Evolutionary conservation across 148 eudicot species (phyloP).

Genomic region (Talinum fruticosum): DNA sequence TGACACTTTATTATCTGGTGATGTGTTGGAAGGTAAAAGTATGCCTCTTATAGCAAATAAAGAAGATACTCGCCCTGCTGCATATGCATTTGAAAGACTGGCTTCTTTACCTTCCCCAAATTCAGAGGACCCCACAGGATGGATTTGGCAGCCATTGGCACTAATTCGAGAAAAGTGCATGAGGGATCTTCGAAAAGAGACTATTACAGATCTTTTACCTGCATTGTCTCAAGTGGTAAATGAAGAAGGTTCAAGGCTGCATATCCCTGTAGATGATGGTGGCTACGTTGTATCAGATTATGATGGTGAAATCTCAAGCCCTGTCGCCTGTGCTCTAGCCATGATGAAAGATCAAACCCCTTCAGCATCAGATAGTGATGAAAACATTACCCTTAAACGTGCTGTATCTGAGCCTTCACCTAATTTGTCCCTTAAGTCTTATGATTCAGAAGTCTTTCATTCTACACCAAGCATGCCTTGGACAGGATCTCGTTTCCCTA

Average conservation of each 20-base stretch:
- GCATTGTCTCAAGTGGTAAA: slow-evolving; percentile 42
- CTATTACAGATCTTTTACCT: slow-evolving; percentile 34
- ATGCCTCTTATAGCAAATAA: slow-evolving; percentile 30
- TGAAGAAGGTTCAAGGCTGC: slow-evolving; percentile 74
- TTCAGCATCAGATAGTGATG: slow-evolving; percentile 27
- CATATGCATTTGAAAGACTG: slow-evolving; percentile 20
- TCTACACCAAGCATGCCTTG: slow-evolving; percentile 45
- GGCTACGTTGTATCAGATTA: slow-evolving; percentile 67
- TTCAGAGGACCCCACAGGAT: slow-evolving; percentile 35
- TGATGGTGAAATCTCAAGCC: slow-evolving; percentile 86
- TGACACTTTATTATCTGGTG: slow-evolving; percentile 19
- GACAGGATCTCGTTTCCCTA: slow-evolving; percentile 49
- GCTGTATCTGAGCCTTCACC: slow-evolving; percentile 48
- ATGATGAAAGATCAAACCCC: slow-evolving; percentile 38
- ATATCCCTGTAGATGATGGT: slow-evolving; percentile 58
- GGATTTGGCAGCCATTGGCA: slow-evolving; percentile 63
- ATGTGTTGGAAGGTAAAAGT: slow-evolving; percentile 28
- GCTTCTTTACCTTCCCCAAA: slow-evolving; percentile 18
- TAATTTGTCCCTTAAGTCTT: slow-evolving; percentile 46
- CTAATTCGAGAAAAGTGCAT: slow-evolving; percentile 53
- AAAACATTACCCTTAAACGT: slow-evolving; percentile 41
- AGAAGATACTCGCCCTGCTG: slow-evolving; percentile 16
- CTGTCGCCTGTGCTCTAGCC: slow-evolving; percentile 79
- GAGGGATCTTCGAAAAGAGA: slow-evolving; percentile 42
- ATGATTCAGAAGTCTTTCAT: slow-evolving; percentile 51